Evolutionary conservation across 129 eudicot species (phyloP), one percentile per base, ranked within the genome.

Genomic region (Arctium lappa): DNA sequence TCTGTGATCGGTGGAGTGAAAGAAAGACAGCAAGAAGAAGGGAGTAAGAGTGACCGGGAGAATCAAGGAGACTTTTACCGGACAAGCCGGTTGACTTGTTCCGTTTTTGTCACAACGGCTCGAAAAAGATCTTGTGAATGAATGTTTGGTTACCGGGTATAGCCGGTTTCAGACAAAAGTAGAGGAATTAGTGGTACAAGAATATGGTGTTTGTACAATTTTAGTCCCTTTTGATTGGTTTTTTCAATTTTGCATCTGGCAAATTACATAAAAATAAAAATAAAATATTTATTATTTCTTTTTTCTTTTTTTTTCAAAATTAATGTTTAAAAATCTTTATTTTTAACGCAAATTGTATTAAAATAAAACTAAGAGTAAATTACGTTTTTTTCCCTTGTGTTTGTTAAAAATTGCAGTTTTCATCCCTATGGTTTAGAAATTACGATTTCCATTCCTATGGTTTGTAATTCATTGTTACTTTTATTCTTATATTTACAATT

Each of bases 1-100:
- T 70, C 72, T 81, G 89, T 73, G 89, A 78, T 82, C 84, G 81
- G 81, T 81, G 78, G 80, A 81, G 78, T 73, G 83, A 34, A 63
- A 77, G 56, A 82, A 37, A 15, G 80, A 53, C 46, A 71, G 74
- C 30, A 38, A 62, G 9, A 60, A 44, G 37, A 37, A 6, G 70
- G 8, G 34, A 29, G 79, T 32, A 81, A 37, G 78, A 72, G 65
- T 72, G 62, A 73, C 80, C 30, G 50, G 72, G 27, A 78, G 81
- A 68, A 50, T 76, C 66, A 72, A 76, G 30, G 48, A 60, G 74
- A 72, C 82, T 81, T 85, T 78, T 39, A 76, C 87, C 82, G 87
- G 87, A 80, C 66, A 13, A 87, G 85, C 87, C 87, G 60, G 87
- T 83, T 79, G 33, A 62, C 73, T 34, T 76, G 39, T 53, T 62